These are phyloP conservation scores for Daldinia eschscholtzii DNA, from an alignment of 2,329 filamentous ascomycete genomes.

Conservation along the genomic window DNA sequence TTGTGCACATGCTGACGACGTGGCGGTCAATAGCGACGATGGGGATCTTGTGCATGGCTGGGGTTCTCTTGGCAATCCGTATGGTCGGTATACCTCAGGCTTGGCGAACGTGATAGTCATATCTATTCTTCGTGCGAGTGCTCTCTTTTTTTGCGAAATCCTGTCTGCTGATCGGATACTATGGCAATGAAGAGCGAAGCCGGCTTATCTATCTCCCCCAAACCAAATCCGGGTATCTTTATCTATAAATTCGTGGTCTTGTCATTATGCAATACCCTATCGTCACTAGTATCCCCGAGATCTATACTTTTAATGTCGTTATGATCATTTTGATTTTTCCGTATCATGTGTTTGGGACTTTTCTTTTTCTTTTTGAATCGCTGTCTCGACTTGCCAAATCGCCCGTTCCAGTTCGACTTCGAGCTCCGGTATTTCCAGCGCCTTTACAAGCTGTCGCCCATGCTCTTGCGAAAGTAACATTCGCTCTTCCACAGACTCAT, in stretches of 20 bases:
- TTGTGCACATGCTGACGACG: conserved; percentile 45
- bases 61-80: conserved; percentile 37
- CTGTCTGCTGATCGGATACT: conserved; percentile 22
- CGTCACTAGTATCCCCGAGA: conserved; percentile 17
- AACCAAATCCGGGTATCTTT: conserved; percentile 11
- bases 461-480: conserved; percentile 66
- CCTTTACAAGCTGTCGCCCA: conserved; percentile 69
- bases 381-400: conserved; percentile 76
- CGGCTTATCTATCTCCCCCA: conserved; percentile 29
- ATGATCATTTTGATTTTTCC: conserved; percentile 20
- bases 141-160: conserved; percentile 14
- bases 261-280: conserved; percentile 32
- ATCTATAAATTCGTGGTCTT: conserved; percentile 38
- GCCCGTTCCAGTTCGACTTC: conserved; percentile 80
- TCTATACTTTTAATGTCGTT: conserved; percentile 30
- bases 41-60: conserved; percentile 50
- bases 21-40: conserved; percentile 51
- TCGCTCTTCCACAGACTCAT: conserved; percentile 55
- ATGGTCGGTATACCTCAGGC: conserved; percentile 29
- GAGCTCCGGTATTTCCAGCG: conserved; percentile 76
- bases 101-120: conserved; percentile 31
- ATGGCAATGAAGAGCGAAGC: conserved; percentile 30
- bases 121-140: conserved; percentile 20
- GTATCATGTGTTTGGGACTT: conserved; percentile 38
- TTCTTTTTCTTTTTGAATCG: conserved; percentile 56